A percentile compares a stretch with the other conserved stretches of the same genome.
Evolutionary conservation across 495 filamentous ascomycete species (phyloP).

Genomic region (Tricharina praecox): DNA sequence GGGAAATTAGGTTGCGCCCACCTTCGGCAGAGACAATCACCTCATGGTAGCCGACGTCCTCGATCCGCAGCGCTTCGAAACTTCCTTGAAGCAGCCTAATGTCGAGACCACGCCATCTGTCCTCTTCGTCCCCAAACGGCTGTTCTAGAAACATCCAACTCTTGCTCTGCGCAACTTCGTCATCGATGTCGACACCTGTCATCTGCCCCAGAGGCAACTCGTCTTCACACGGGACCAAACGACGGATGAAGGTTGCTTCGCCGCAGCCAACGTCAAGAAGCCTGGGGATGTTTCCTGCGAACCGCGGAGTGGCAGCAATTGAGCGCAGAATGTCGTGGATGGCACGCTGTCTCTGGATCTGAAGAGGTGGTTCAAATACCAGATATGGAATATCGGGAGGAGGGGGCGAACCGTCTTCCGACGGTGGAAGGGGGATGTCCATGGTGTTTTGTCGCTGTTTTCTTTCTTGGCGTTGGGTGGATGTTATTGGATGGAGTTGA

Average conservation of each 20-base stretch:
- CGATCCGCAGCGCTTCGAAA: background rate
- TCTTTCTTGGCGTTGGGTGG: background rate
- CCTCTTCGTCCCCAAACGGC: constrained; percentile 3
- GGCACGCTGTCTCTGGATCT: constrained; percentile 15
- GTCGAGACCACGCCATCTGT: constrained; percentile 17
- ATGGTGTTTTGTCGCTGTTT: background rate
- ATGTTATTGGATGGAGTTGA: background rate
- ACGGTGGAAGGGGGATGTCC: background rate
- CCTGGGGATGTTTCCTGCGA: constrained; percentile 11
- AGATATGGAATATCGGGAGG: constrained; percentile 6
- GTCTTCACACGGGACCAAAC: constrained; percentile 17
- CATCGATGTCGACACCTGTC: constrained; percentile 23
- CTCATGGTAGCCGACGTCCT: constrained; percentile 10
- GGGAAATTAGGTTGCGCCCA: no score
- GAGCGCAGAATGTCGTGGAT: constrained; percentile 14
- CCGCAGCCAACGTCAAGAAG: constrained; percentile 26
- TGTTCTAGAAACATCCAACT: background rate
- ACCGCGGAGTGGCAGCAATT: constrained; percentile 2
- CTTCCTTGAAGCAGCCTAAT: constrained; percentile 19
- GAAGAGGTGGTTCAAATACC: constrained; percentile 19
- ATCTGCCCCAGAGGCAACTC: constrained; percentile 19
- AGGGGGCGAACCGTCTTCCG: background rate
- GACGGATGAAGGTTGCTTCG: constrained; percentile 13
- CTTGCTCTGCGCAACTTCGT: constrained; percentile 11
- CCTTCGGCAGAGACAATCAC: constrained; percentile 22